phyloP scores from a whole-genome alignment of 129 eudicot genomes.

The Chrysanthemum lavandulifolium region DNA sequence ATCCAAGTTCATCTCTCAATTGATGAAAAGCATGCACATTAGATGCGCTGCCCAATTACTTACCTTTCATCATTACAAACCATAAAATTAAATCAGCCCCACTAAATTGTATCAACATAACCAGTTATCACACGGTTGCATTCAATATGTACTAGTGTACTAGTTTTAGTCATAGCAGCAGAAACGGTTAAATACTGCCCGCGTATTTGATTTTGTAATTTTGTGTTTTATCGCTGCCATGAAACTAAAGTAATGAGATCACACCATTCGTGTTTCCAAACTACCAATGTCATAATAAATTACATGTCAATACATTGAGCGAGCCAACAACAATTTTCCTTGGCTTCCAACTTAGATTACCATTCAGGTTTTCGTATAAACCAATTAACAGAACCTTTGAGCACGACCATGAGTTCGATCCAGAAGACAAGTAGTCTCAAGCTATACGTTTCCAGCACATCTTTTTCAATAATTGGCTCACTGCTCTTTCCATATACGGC shows the following conservation, averaged over 20 bases:
- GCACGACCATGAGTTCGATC: background rate
- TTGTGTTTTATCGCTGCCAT: too few relatives aligned
- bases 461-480: slow-evolving; percentile 5
- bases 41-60: too few relatives aligned
- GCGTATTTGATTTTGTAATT: too few relatives aligned
- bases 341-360: slow-evolving; percentile 12
- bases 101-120: too few relatives aligned
- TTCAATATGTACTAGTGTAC: too few relatives aligned
- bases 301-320: background rate
- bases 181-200: too few relatives aligned
- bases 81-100: too few relatives aligned
- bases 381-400: slow-evolving; percentile 17
- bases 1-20: too few relatives aligned
- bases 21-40: too few relatives aligned
- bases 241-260: background rate
- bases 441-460: slow-evolving; percentile 10
- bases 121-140: too few relatives aligned
- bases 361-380: background rate
- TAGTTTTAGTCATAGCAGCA: too few relatives aligned
- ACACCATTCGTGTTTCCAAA: background rate
- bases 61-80: too few relatives aligned
- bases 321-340: background rate
- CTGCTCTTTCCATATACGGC: slow-evolving; percentile 77
- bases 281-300: background rate
- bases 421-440: background rate